Evolutionary conservation across 1,139 yeast genomes (phyloP).

Genomic region (Lodderomyces jiufengensis): DNA sequence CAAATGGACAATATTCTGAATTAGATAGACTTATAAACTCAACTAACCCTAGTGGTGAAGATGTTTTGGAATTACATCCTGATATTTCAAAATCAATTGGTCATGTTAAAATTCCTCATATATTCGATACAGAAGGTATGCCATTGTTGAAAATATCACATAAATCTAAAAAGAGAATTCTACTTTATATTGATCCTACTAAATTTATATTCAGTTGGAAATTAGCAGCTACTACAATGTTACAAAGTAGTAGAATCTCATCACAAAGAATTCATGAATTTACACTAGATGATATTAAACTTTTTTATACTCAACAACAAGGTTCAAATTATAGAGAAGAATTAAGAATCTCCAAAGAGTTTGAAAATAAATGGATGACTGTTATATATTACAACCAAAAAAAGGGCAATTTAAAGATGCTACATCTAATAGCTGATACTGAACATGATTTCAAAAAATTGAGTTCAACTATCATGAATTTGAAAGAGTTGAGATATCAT

Average conservation of each 20-base stretch:
- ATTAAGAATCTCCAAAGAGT: slow-evolving; percentile 65
- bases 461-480: slow-evolving; percentile 53
- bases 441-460: slow-evolving; percentile 58
- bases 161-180: slow-evolving; percentile 55
- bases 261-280: slow-evolving; percentile 39
- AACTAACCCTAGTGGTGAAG: neutral
- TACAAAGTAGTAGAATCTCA: slow-evolving; percentile 10
- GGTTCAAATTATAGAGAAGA: slow-evolving; percentile 86
- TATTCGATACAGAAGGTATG: slow-evolving; percentile 41
- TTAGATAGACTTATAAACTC: slow-evolving; percentile 4
- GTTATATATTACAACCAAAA: slow-evolving; percentile 62
- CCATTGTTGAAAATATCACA: slow-evolving; percentile 64
- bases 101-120: slow-evolving; percentile 18
- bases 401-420: slow-evolving; percentile 51
- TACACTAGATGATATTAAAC: slow-evolving; percentile 68
- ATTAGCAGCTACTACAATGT: slow-evolving; percentile 18
- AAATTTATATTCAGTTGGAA: slow-evolving; percentile 49
- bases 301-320: slow-evolving; percentile 60
- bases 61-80: slow-evolving; percentile 8
- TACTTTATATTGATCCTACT: slow-evolving; percentile 30
- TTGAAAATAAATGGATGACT: slow-evolving; percentile 72
- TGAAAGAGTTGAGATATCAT: slow-evolving; percentile 35
- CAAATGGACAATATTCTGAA: slow-evolving; percentile 4
- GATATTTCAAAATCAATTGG: slow-evolving; percentile 14
- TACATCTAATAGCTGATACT: slow-evolving; percentile 74